These are phyloP conservation scores for Parafenestella ontariensis DNA, from an alignment of 2,329 filamentous ascomycete species.

Conservation along the genomic window DNA sequence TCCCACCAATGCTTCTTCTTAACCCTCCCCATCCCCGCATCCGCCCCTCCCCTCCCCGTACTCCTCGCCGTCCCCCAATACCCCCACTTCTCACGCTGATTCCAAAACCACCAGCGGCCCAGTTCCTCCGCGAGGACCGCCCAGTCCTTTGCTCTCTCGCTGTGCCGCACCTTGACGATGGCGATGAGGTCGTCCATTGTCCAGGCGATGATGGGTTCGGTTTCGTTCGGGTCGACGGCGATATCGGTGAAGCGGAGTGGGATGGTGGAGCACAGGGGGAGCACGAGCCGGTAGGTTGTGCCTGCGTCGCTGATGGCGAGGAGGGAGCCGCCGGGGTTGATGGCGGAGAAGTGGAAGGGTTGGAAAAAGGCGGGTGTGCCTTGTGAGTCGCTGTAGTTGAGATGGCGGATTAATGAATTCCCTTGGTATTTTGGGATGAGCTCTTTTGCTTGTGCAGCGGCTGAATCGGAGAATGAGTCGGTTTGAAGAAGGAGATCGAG, in stretches of 20 bases:
- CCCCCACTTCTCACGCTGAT: constrained; percentile 20
- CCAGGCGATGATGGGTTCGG: constrained; percentile 17
- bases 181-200: constrained; percentile 19
- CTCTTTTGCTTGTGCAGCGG: constrained; percentile 6
- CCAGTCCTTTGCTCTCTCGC: constrained; percentile 17
- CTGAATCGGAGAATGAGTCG: constrained; percentile 9
- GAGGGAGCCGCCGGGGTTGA: constrained; percentile 23
- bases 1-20: constrained; percentile 29
- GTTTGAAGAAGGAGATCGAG: constrained; percentile 21
- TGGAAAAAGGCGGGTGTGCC: constrained; percentile 14
- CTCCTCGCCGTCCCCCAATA: constrained; percentile 23
- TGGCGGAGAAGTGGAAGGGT: constrained; percentile 25
- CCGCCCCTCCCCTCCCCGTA: constrained; percentile 17
- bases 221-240: constrained; percentile 15
- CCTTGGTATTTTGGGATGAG: constrained; percentile 21
- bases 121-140: constrained; percentile 16
- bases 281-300: constrained; percentile 15
- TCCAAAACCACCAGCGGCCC: constrained; percentile 26
- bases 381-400: constrained; percentile 13
- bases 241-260: constrained; percentile 21
- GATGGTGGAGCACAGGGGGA: constrained; percentile 23
- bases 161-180: constrained; percentile 18
- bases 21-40: constrained; percentile 12
- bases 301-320: constrained; percentile 23
- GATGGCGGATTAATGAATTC: constrained; percentile 17